Percentiles rank a stretch among this genome's conserved stretches.
Conservation (phyloP, 2,329 filamentous ascomycete species). For the Stromatinia cepivora region DNA sequence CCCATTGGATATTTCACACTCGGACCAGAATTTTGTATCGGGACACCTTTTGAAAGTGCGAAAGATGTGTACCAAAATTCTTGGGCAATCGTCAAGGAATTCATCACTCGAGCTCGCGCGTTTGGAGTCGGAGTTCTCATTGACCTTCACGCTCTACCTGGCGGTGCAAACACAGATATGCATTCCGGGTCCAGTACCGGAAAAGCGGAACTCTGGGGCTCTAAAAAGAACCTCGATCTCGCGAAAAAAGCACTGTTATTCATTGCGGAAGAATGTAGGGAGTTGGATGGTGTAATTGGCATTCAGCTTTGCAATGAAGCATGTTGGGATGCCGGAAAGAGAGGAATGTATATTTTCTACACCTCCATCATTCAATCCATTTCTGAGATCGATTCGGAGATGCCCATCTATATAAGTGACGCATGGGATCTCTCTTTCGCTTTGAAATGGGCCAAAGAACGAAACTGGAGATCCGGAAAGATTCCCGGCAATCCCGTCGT, state of each 20-base stretch:
- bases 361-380: constrained; percentile 51
- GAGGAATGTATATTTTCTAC: constrained; percentile 59
- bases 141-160: constrained; percentile 59
- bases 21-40: constrained; percentile 50
- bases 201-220: constrained; percentile 53
- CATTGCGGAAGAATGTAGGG: constrained; percentile 49
- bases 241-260: constrained; percentile 51
- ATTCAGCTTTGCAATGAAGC: constrained; percentile 61
- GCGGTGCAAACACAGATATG: constrained; percentile 55
- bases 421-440: constrained; percentile 53
- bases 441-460: constrained; percentile 47
- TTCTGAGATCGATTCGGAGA: constrained; percentile 47
- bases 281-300: constrained; percentile 48
- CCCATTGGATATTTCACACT: constrained; percentile 62
- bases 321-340: constrained; percentile 46
- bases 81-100: constrained; percentile 51
- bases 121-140: constrained; percentile 55
- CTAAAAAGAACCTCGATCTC: constrained; percentile 46
- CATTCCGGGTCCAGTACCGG: constrained; percentile 57
- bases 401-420: constrained; percentile 60
- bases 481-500: constrained; percentile 49
- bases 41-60: constrained; percentile 52
- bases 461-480: constrained; percentile 28
- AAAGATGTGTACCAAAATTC: constrained; percentile 52
- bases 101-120: constrained; percentile 48